phyloP scores from a whole-genome alignment of 2,329 filamentous ascomycete species.

The Colletotrichum sp. region DNA sequence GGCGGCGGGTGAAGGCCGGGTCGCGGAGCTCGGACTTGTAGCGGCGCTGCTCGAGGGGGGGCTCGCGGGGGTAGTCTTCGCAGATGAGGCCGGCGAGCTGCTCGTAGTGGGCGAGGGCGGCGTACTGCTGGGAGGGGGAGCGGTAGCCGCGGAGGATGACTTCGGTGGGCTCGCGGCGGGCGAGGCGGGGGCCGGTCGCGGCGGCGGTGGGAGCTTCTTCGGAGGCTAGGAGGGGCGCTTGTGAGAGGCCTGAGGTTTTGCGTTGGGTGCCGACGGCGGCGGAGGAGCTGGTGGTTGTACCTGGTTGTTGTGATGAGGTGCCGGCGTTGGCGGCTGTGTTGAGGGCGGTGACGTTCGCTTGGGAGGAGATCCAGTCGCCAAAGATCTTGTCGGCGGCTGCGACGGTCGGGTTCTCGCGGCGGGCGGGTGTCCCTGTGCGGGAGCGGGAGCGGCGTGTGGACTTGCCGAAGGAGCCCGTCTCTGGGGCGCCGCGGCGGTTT shows the following conservation, averaged over 20 bases:
- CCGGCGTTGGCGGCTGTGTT: constrained; percentile 23
- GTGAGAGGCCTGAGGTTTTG: constrained; percentile 41
- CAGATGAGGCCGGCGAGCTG: constrained; percentile 84
- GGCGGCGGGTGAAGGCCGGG: constrained; percentile 70
- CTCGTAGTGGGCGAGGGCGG: constrained; percentile 88
- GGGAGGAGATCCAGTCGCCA: constrained; percentile 59
- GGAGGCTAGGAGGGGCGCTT: constrained; percentile 32
- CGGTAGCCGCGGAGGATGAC: constrained; percentile 85
- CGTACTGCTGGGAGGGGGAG: constrained; percentile 73
- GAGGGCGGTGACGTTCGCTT: constrained; percentile 36
- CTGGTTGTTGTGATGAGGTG: neutral
- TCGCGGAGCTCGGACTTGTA: constrained; percentile 79
- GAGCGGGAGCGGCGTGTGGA: constrained; percentile 69
- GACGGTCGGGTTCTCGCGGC: constrained; percentile 66
- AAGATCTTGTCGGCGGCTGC: constrained; percentile 68
- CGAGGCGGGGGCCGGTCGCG: constrained; percentile 29
- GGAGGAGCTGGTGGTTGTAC: neutral
- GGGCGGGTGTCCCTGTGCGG: constrained; percentile 62
- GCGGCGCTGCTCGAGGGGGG: constrained; percentile 72
- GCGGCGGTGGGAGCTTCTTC: constrained; percentile 38
- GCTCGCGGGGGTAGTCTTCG: constrained; percentile 89
- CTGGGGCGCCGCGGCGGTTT: constrained; percentile 58
- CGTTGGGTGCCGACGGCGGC: constrained; percentile 29
- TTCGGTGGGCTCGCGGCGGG: constrained; percentile 64
- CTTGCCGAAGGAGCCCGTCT: constrained; percentile 70